Evolutionary conservation across 2,329 filamentous ascomycete genomes (phyloP).

Genomic region (Colletotrichum liaoningense): DNA sequence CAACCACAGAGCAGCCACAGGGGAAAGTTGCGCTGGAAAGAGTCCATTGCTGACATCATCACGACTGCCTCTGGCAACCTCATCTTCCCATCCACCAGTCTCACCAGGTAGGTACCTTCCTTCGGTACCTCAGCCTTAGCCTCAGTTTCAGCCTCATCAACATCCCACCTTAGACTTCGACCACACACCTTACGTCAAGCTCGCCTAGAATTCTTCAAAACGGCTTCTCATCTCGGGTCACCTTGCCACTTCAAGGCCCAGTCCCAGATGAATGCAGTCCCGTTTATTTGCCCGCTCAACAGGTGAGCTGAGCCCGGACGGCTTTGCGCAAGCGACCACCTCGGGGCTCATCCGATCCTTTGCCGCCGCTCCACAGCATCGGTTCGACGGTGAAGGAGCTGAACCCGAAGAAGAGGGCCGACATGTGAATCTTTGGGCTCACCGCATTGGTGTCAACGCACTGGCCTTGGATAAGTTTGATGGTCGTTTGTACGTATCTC

Average conservation of each 20-base stretch:
- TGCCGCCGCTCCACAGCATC: constrained; percentile 72
- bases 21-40: neutral
- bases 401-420: constrained; percentile 27
- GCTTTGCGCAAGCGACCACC: constrained; percentile 74
- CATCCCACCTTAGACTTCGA: neutral
- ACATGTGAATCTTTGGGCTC: constrained; percentile 64
- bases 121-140: too few species aligned
- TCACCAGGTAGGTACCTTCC: too few species aligned
- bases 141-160: neutral
- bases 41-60: constrained; percentile 10
- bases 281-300: constrained; percentile 81
- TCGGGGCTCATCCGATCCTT: constrained; percentile 77
- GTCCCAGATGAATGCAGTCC: constrained; percentile 71
- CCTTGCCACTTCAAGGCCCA: neutral
- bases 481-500: constrained; percentile 71
- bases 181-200: neutral
- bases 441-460: constrained; percentile 82
- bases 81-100: too few species aligned
- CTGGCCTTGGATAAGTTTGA: constrained; percentile 86
- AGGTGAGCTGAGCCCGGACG: constrained; percentile 72
- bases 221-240: neutral
- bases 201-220: neutral
- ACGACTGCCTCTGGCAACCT: neutral
- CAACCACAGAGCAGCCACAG: neutral
- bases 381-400: constrained; percentile 70